Conservation (phyloP, 1,139 yeast species). For the Wickerhamiella pararugosa region DNA sequence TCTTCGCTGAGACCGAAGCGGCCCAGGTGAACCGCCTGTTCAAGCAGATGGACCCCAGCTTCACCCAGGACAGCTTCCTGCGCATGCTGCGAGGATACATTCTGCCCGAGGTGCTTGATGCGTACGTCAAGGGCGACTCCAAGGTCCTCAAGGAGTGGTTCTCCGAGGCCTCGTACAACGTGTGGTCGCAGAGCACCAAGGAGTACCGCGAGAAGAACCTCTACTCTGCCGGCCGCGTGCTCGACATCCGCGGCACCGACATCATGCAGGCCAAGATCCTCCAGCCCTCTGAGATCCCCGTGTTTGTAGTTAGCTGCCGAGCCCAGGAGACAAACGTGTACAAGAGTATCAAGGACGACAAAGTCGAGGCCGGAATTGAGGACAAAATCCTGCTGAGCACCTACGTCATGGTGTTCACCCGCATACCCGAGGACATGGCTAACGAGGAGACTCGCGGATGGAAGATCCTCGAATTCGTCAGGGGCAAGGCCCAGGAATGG, state of each 20-base stretch:
- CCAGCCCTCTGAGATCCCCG: slow-evolving; percentile 89
- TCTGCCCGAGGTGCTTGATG: slow-evolving; percentile 90
- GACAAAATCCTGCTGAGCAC: slow-evolving; percentile 86
- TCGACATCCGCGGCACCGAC: slow-evolving; percentile 93
- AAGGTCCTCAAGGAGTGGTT: slow-evolving; percentile 76
- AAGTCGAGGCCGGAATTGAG: slow-evolving; percentile 91
- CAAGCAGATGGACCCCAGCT: slow-evolving; percentile 79
- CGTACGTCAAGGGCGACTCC: slow-evolving; percentile 86
- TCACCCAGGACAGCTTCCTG: slow-evolving; percentile 66
- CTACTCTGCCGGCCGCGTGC: slow-evolving; percentile 78
- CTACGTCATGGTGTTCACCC: slow-evolving; percentile 90
- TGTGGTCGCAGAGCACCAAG: slow-evolving; percentile 87
- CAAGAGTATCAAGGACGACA: slow-evolving; percentile 82
- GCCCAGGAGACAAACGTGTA: slow-evolving; percentile 91
- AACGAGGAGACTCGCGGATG: slow-evolving; percentile 92
- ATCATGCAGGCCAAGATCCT: slow-evolving; percentile 76
- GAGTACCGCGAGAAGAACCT: slow-evolving; percentile 85
- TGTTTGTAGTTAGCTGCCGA: slow-evolving; percentile 84
- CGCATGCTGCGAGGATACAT: slow-evolving; percentile 81
- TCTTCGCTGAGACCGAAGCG: slow-evolving; percentile 91
- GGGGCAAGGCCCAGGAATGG: too few relatives aligned
- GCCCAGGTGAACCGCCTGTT: slow-evolving; percentile 81
- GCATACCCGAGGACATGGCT: slow-evolving; percentile 83
- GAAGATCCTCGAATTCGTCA: slow-evolving; percentile 80
- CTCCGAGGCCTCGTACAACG: slow-evolving; percentile 92